phyloP scores from a whole-genome alignment of 805 yeast genomes.

The Zygosaccharomyces siamensis region DNA sequence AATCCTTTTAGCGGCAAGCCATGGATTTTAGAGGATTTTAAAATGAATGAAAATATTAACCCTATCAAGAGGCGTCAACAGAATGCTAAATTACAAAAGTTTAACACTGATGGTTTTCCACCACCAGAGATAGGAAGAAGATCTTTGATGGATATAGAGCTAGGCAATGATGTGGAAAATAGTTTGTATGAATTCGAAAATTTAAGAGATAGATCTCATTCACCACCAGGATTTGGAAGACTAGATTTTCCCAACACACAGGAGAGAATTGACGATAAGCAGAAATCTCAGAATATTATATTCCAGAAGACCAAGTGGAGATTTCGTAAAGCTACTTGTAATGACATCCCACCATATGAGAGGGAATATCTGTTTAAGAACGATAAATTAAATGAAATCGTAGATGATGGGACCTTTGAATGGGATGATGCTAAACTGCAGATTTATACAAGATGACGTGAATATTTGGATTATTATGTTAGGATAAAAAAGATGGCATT shows the following conservation, averaged over 20 bases:
- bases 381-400: slow-evolving; percentile 37
- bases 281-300: slow-evolving; percentile 33
- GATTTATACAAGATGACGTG: slow-evolving; percentile 20
- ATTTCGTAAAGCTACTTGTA: slow-evolving; percentile 41
- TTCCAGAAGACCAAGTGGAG: slow-evolving; percentile 41
- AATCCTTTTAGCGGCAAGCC: slow-evolving; percentile 30
- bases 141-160: background rate
- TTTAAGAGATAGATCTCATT: slow-evolving; percentile 36
- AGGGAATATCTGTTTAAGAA: slow-evolving; percentile 45
- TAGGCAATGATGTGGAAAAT: slow-evolving; percentile 18
- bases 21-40: slow-evolving; percentile 35
- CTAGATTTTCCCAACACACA: slow-evolving; percentile 58
- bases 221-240: slow-evolving; percentile 58
- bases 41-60: slow-evolving; percentile 21
- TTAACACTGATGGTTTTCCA: slow-evolving; percentile 21
- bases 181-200: slow-evolving; percentile 25
- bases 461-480: background rate
- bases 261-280: slow-evolving; percentile 40
- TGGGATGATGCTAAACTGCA: slow-evolving; percentile 30
- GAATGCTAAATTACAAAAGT: slow-evolving; percentile 15
- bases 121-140: slow-evolving; percentile 9
- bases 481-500: background rate
- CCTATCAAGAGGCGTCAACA: slow-evolving; percentile 14
- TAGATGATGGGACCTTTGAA: slow-evolving; percentile 29
- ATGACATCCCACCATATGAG: slow-evolving; percentile 27